Conservation (phyloP, 352 stramenopile species). For the Pythium scleroteichum region DNA sequence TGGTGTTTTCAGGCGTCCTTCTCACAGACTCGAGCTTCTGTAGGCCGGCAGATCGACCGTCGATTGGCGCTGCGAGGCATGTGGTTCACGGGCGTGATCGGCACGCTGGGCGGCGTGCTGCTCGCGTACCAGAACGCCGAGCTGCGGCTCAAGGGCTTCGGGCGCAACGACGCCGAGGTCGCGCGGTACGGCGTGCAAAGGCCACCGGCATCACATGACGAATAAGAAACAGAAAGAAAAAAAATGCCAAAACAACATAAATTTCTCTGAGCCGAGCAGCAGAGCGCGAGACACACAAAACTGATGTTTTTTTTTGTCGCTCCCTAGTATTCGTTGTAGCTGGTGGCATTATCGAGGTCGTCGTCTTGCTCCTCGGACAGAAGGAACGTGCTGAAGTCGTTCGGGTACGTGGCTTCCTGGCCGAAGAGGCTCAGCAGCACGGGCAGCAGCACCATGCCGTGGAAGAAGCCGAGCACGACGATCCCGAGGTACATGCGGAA, state of each 20-base stretch:
- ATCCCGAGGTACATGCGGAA: slow-evolving; percentile 93
- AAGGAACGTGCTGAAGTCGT: slow-evolving; percentile 71
- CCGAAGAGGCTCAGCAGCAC: slow-evolving; percentile 80
- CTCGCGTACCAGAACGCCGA: slow-evolving; percentile 81
- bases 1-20: no score
- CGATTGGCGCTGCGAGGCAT: slow-evolving; percentile 65
- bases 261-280: no score
- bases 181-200: slow-evolving; percentile 38
- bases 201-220: neutral
- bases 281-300: neutral
- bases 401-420: slow-evolving; percentile 44
- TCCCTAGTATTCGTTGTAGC: slow-evolving; percentile 27
- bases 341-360: slow-evolving; percentile 23
- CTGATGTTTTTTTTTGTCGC: slow-evolving; percentile 2
- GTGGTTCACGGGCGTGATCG: slow-evolving; percentile 75
- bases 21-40: no score
- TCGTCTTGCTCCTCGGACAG: slow-evolving; percentile 71
- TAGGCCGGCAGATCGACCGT: slow-evolving; percentile 61
- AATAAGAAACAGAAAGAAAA: slow-evolving; percentile 6
- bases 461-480: slow-evolving; percentile 84
- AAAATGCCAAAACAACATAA: no score
- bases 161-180: slow-evolving; percentile 72
- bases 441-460: slow-evolving; percentile 78
- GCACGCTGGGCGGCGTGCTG: slow-evolving; percentile 55
- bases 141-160: slow-evolving; percentile 75